phyloP scores from a whole-genome alignment of 306 rosid species.

The Rosa rugosa region DNA sequence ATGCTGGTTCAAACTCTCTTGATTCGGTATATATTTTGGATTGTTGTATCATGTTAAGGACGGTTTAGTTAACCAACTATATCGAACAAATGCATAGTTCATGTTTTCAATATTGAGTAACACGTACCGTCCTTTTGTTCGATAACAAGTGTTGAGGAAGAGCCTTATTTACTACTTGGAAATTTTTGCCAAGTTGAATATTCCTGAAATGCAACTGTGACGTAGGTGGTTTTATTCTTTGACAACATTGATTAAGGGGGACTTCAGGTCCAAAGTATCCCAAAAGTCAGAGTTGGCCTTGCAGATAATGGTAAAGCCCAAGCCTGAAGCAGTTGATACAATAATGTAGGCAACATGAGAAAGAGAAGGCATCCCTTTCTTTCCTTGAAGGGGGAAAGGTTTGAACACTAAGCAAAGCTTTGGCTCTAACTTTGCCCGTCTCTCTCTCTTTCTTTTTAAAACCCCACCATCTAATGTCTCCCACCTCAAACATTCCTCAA shows the following conservation, averaged over 20 bases:
- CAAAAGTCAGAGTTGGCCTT: constrained; percentile 17
- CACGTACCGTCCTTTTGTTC: neutral
- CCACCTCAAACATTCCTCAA: constrained; percentile 21
- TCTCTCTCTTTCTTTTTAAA: constrained; percentile 9
- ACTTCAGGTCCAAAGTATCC: neutral
- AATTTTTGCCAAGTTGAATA: neutral
- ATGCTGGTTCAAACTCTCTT: neutral
- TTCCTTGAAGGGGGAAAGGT: constrained; percentile 44
- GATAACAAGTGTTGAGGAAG: neutral
- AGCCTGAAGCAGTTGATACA: constrained; percentile 12
- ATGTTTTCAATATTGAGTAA: neutral
- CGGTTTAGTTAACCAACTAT: neutral
- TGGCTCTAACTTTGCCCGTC: constrained; percentile 10
- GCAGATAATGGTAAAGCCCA: neutral
- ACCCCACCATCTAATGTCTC: constrained; percentile 24
- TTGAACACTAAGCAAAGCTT: constrained; percentile 44
- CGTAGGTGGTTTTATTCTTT: constrained; percentile 10
- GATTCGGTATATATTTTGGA: neutral
- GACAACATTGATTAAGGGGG: constrained; percentile 17
- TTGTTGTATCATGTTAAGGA: neutral
- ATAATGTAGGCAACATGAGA: constrained; percentile 25
- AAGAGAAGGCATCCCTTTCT: constrained; percentile 59
- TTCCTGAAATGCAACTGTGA: neutral
- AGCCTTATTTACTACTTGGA: neutral
- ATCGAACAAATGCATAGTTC: neutral